phyloP scores from a whole-genome alignment of 2,329 filamentous ascomycete species.

The Penicillium paneum region DNA sequence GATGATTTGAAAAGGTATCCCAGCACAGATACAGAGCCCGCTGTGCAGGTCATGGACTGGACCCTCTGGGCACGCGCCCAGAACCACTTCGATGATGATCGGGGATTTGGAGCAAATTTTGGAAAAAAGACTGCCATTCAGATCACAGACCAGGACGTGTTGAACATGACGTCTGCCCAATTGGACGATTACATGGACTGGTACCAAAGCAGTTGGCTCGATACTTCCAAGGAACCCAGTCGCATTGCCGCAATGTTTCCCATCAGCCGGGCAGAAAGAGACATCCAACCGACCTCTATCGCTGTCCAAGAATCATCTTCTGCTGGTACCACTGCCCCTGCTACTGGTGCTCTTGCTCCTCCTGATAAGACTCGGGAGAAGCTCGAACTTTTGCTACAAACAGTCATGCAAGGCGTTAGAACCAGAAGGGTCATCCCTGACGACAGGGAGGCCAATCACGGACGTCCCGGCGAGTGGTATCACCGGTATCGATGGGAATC shows the following conservation, averaged over 20 bases:
- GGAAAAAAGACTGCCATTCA: slow-evolving; percentile 50
- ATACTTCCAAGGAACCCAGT: slow-evolving; percentile 27
- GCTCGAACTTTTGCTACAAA: slow-evolving; percentile 40
- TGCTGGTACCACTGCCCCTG: slow-evolving; percentile 9
- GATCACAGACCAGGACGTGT: slow-evolving; percentile 61
- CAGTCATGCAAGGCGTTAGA: slow-evolving; percentile 44
- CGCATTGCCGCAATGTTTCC: slow-evolving; percentile 46
- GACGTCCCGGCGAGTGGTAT: slow-evolving; percentile 53
- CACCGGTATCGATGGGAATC: slow-evolving; percentile 47
- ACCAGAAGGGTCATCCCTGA: slow-evolving; percentile 38
- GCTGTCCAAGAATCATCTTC: slow-evolving; percentile 5
- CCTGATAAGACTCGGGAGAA: slow-evolving; percentile 23
- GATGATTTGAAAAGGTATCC: slow-evolving; percentile 56
- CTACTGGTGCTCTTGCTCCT: slow-evolving; percentile 12
- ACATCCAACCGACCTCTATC: slow-evolving; percentile 9
- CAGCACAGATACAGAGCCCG: slow-evolving; percentile 53
- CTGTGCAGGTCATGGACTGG: slow-evolving; percentile 69
- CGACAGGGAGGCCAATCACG: slow-evolving; percentile 22
- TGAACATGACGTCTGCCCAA: slow-evolving; percentile 58
- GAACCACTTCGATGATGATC: slow-evolving; percentile 36
- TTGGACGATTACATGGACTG: slow-evolving; percentile 77
- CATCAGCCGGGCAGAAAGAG: slow-evolving; percentile 22
- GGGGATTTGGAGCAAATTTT: slow-evolving; percentile 33
- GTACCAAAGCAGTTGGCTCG: slow-evolving; percentile 65
- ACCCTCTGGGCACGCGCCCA: slow-evolving; percentile 60